A percentile compares a stretch with the other conserved stretches of the same genome.
These are phyloP conservation scores for Puccinia polysora DNA, from an alignment of 1,284 basidiomycete species.

Conservation along the genomic window DNA sequence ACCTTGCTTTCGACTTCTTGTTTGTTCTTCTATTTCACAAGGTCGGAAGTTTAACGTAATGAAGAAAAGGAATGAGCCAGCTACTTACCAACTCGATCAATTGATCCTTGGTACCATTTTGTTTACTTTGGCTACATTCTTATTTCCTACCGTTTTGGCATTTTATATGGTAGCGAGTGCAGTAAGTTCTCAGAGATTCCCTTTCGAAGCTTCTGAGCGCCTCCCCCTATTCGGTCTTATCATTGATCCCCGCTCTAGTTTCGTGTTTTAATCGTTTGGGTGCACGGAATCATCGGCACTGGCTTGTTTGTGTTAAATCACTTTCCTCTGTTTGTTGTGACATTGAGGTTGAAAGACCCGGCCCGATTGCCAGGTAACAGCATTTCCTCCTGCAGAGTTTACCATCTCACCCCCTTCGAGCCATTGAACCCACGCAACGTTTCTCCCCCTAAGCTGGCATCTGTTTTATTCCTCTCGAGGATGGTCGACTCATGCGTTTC, in stretches of 20 bases:
- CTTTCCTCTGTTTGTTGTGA: slow-evolving; percentile 81
- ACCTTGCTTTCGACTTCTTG: not conserved
- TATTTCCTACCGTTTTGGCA: slow-evolving; percentile 80
- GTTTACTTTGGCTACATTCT: slow-evolving; percentile 83
- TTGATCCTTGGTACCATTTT: slow-evolving; percentile 88
- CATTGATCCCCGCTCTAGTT: slow-evolving; percentile 56
- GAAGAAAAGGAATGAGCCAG: slow-evolving; percentile 74
- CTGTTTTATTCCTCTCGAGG: slow-evolving; percentile 18
- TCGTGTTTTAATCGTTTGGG: slow-evolving; percentile 61
- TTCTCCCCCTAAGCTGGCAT: slow-evolving; percentile 26
- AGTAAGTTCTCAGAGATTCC: slow-evolving; percentile 57
- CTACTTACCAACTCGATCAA: slow-evolving; percentile 88
- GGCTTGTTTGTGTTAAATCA: slow-evolving; percentile 74
- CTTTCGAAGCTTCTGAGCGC: slow-evolving; percentile 19
- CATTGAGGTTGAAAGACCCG: slow-evolving; percentile 80
- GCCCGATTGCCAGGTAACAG: slow-evolving; percentile 68
- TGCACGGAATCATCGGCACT: slow-evolving; percentile 64
- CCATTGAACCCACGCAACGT: not conserved
- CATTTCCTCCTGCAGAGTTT: not conserved
- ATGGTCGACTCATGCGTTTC: slow-evolving; percentile 2
- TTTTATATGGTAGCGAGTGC: slow-evolving; percentile 78
- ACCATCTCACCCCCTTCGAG: not conserved
- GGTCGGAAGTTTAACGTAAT: slow-evolving; percentile 82
- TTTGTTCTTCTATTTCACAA: slow-evolving; percentile 50
- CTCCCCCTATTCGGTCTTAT: not conserved